Base-by-base conservation (phyloP, 139 green algal genomes). In the Chlorella sorokiniana region DNA sequence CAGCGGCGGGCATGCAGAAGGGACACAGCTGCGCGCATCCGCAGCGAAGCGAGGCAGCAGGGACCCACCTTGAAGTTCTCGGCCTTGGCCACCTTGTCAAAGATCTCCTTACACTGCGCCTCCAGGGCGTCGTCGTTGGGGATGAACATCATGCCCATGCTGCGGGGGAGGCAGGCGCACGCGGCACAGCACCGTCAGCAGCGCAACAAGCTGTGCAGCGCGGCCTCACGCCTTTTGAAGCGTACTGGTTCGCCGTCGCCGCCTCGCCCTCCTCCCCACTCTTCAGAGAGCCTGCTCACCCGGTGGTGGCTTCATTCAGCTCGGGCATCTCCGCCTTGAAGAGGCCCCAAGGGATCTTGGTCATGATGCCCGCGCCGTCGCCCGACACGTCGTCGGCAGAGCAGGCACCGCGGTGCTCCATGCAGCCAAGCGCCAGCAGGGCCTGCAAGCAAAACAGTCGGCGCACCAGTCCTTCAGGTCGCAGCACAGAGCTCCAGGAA, bases 321-420 rank as follows among this genome's bases (percentile, higher is more conserved):
- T 45, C 68, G 18, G 85, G 37, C 11, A 84, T 62, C 40, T 90
- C 88, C 69, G 91, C 87, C 86, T 94, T 89, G 72, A 99, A 81
- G 29, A 99, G 82, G 63, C 91, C 93, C 97, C 97, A 99, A 18
- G 97, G 97, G 38, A 99, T 93, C 82, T 96, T 86, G 7, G 93
- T 97, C 97, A 99, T 99, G n/a, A 99, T 76, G 25, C 97, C 97
- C 1, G 96, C 93, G 48, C 97, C 97, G 86, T 99, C 97, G 37
- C 97, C 97, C 4, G 96, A 99, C 79, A 97, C 92, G 78, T 98
- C 86, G 69, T 99, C 97, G 2, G 97, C 95, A 29, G 93, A 97
- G 88, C 96, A 99, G 9, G 95, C 97, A 14, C 97, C 97, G 44
- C 97, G 93, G 89, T 99, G 97, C 91, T 99, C 97, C 97, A 99